Conservation (phyloP, 1,284 basidiomycete genomes). For the Malassezia yamatoensis region DNA sequence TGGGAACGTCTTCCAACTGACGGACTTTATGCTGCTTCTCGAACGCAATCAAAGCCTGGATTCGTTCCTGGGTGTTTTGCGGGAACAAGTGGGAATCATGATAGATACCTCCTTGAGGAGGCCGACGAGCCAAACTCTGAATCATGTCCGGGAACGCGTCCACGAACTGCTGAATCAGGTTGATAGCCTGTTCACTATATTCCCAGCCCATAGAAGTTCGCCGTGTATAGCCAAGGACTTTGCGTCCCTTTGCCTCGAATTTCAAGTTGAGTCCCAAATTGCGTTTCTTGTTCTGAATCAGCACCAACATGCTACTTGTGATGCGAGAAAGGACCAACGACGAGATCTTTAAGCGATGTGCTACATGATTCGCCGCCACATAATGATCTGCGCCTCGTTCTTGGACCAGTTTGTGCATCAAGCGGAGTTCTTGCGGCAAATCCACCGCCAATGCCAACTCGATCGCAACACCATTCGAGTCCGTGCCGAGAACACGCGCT, state of each 20-base stretch:
- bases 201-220: constrained; percentile 83
- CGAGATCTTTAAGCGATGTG: constrained; percentile 30
- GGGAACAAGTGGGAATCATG: constrained; percentile 65
- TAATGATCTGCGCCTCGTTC: constrained; percentile 27
- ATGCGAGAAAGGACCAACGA: constrained; percentile 62
- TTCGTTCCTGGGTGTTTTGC: constrained; percentile 57
- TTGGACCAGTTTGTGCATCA: constrained; percentile 29
- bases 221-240: constrained; percentile 84
- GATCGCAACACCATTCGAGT: constrained; percentile 29
- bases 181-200: constrained; percentile 75
- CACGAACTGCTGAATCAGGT: constrained; percentile 73
- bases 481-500: constrained; percentile 71
- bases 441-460: constrained; percentile 35
- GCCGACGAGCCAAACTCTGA: constrained; percentile 21
- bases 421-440: constrained; percentile 33
- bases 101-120: constrained; percentile 56
- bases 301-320: constrained; percentile 84
- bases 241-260: constrained; percentile 89
- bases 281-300: constrained; percentile 60
- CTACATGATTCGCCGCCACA: constrained; percentile 26
- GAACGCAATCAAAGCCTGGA: constrained; percentile 75
- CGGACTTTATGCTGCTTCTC: constrained; percentile 72
- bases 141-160: constrained; percentile 41
- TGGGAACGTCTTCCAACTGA: constrained; percentile 81
- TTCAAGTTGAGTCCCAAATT: constrained; percentile 91